Evolutionary conservation across 306 rosid species (phyloP), one percentile per base, ranked within the genome.

Genomic region (Heteromeles arbutifolia): DNA sequence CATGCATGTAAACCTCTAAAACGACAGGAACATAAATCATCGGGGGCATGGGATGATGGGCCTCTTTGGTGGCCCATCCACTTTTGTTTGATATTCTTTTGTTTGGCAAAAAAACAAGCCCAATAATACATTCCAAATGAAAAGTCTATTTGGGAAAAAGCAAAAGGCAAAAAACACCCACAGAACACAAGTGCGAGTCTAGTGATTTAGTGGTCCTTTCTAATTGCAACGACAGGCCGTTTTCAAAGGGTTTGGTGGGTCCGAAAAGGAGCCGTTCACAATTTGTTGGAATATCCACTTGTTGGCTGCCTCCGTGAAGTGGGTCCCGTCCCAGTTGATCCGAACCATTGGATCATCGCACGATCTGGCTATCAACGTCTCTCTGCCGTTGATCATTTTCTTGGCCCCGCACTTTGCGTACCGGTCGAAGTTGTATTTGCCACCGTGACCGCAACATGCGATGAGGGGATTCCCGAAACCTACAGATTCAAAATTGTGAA

Each of bases 361-460:
- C 11, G 97, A 67, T 50, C 85, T 88, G 4, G 82, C 91, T 5
- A 87, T 64, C 54, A 91, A 10, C 6, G 83, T 82, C 69, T 90
- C 87, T 64, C 75, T 87, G 2, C 90, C 97, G 44, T 85, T 45
- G 57, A 84, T 25, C 50, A n/a, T 63, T 11, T 64, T 78, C 87
- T 79, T 88, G 28, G 74, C 81, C 28, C 97, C 98, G 76, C 98
- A 94, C 53, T 89, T 91, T 25, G 62, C 26, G 8, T 85, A 57
- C 58, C 54, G 0, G 22, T 88, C 91, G 84, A 70, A 88, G 75
- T 94, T 94, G 71, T 88, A 88, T 79, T 86, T 87, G 43, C 94
- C 97, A 62, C 97, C 97, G 39, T 94, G 94, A 3, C 97, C 94
- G 78, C 98, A 94, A 41, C 98, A 94, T 21, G 97, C 90, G 72